Percentiles rank a stretch among this genome's conserved stretches.
phyloP scores from a whole-genome alignment of 345 rosid species.

The Alliaria petiolata region DNA sequence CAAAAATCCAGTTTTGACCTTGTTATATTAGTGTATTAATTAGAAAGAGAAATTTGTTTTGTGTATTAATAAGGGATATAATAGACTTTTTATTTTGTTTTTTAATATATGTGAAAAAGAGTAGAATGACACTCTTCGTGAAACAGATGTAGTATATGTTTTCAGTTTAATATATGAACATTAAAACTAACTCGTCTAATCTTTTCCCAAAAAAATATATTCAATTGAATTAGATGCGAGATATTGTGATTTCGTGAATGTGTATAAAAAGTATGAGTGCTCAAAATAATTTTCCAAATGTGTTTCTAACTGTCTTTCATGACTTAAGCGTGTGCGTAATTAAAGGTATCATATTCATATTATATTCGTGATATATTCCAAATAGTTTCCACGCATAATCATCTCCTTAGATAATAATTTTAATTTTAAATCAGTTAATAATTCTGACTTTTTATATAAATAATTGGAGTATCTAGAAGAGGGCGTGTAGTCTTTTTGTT shows the following conservation, averaged over 20 bases:
- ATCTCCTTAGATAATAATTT: not conserved
- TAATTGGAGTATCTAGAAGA: constrained; percentile 3
- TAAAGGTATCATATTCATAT: constrained; percentile 21
- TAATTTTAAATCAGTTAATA: not conserved
- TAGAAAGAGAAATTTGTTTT: too few relatives aligned
- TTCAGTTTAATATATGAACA: not conserved
- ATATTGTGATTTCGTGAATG: not conserved
- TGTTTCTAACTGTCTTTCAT: constrained; percentile 15
- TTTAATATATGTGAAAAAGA: too few relatives aligned
- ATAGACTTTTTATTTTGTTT: too few relatives aligned
- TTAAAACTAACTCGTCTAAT: not conserved
- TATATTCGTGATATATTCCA: constrained; percentile 18
- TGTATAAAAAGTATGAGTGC: not conserved
- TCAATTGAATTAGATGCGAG: not conserved
- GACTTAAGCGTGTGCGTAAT: constrained; percentile 16
- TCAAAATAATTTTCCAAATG: not conserved
- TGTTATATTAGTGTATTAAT: too few relatives aligned
- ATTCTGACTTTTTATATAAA: not conserved
- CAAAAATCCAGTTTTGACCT: too few relatives aligned
- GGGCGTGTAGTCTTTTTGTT: not conserved
- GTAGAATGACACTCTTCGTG: too few relatives aligned
- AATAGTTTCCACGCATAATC: constrained; percentile 24
- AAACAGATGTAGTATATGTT: too few relatives aligned
- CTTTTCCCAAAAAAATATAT: not conserved
- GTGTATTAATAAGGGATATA: too few relatives aligned